Conservation (phyloP, 2,329 filamentous ascomycete genomes). For the Alternaria gansuensis region DNA sequence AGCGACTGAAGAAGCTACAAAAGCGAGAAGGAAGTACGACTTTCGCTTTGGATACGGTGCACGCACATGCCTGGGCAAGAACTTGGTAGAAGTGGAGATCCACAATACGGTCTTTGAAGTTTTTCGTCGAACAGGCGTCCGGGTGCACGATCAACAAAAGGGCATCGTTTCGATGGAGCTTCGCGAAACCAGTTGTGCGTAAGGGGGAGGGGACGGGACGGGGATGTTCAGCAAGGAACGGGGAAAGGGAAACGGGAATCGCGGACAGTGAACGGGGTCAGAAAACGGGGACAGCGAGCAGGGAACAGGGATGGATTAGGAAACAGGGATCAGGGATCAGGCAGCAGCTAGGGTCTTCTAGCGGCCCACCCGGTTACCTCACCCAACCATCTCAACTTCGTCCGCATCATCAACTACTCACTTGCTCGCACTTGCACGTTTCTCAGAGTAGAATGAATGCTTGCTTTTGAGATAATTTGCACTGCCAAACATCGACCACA, state of each 20-base stretch:
- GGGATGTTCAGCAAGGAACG: not conserved
- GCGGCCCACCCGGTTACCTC: not conserved
- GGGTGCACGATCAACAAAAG: not conserved
- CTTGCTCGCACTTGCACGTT: not conserved
- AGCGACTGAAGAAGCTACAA: not conserved
- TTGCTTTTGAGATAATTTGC: not conserved
- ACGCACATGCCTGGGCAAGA: not conserved
- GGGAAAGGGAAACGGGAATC: too few species aligned
- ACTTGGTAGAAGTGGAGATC: not conserved
- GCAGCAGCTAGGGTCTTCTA: not conserved
- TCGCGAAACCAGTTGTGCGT: not conserved
- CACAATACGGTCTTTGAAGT: not conserved
- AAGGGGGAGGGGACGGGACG: not conserved
- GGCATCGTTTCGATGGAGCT: not conserved
- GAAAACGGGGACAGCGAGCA: too few species aligned
- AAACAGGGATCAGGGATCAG: not conserved
- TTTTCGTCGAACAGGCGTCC: not conserved
- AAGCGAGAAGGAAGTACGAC: not conserved
- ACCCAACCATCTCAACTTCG: not conserved
- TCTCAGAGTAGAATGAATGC: not conserved
- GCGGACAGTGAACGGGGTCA: too few species aligned
- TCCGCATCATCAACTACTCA: not conserved
- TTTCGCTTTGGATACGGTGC: not conserved
- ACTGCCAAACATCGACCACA: not conserved
- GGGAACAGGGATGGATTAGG: too few species aligned